Evolutionary conservation across 352 stramenopile species (phyloP).

Genomic region (Hyaloperonospora brassicae): DNA sequence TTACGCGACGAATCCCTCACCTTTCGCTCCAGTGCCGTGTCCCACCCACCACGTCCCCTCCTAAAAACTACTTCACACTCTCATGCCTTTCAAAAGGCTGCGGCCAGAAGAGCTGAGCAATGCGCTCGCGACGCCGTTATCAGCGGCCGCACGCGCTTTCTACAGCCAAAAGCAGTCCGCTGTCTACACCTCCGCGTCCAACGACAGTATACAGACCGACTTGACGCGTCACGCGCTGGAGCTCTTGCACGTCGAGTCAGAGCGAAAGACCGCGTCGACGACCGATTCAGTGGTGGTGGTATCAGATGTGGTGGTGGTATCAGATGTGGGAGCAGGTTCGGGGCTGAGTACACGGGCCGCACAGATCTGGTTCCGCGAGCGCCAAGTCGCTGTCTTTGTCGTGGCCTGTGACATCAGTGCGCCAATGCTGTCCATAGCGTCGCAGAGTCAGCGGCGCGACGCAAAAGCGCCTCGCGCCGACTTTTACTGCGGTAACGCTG

Average conservation of each 20-base stretch:
- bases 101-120: conserved; percentile 40
- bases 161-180: conserved; percentile 53
- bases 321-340: conserved; percentile 66
- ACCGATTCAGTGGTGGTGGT: conserved; percentile 27
- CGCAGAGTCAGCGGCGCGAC: conserved; percentile 3
- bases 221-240: conserved; percentile 59
- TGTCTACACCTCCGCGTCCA: conserved; percentile 64
- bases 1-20: no score
- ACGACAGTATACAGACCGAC: conserved; percentile 60
- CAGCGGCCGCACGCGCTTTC: conserved; percentile 41
- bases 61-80: no score
- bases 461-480: conserved; percentile 16
- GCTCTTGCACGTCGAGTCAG: conserved; percentile 27
- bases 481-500: conserved; percentile 65
- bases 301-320: conserved; percentile 36
- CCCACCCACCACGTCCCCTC: no score
- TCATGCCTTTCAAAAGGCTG: conserved; percentile 49
- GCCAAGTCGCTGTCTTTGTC: conserved; percentile 24
- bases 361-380: conserved; percentile 40
- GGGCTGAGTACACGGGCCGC: conserved; percentile 56
- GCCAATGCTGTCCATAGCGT: conserved; percentile 56
- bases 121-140: conserved; percentile 27
- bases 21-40: no score
- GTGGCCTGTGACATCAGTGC: conserved; percentile 73
- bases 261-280: conserved; percentile 1